A percentile compares a stretch with the other conserved stretches of the same genome.
These are phyloP conservation scores for Stagonosporopsis cucurbitacearum DNA, from an alignment of 2,329 filamentous ascomycete species.

Conservation along the genomic window DNA sequence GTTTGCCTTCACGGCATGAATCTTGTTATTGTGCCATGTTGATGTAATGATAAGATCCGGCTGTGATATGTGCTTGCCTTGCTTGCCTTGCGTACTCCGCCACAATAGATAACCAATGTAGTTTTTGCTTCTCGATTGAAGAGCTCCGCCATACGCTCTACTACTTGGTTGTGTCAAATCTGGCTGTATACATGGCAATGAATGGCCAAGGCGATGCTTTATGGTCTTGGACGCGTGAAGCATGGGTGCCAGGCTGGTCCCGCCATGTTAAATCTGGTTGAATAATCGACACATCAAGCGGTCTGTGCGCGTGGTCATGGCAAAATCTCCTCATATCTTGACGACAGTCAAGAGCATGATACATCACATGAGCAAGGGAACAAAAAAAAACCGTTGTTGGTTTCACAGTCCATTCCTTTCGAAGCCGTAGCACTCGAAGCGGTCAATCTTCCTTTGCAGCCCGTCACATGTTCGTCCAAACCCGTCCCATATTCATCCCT, in stretches of 20 bases:
- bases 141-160: neutral
- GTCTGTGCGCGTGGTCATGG: neutral
- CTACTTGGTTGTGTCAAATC: neutral
- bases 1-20: neutral
- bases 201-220: neutral
- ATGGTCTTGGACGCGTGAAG: neutral
- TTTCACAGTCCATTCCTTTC: conserved; percentile 19
- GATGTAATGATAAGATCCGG: neutral
- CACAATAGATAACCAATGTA: no score
- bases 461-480: conserved; percentile 3
- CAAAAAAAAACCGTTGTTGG: conserved; percentile 6
- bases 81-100: no score
- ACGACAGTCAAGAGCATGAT: neutral
- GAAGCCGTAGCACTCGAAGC: conserved; percentile 13
- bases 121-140: no score
- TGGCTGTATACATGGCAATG: neutral
- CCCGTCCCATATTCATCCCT: conserved; percentile 3
- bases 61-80: neutral
- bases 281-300: no score
- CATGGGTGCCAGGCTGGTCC: no score
- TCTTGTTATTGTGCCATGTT: neutral
- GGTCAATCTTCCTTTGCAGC: conserved; percentile 18
- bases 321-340: neutral
- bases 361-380: neutral
- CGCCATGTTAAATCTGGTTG: no score